Percentiles rank a stretch among this genome's conserved stretches.
These are phyloP conservation scores for Papiliotrema laurentii DNA, from an alignment of 1,284 basidiomycete genomes.

Conservation along the genomic window DNA sequence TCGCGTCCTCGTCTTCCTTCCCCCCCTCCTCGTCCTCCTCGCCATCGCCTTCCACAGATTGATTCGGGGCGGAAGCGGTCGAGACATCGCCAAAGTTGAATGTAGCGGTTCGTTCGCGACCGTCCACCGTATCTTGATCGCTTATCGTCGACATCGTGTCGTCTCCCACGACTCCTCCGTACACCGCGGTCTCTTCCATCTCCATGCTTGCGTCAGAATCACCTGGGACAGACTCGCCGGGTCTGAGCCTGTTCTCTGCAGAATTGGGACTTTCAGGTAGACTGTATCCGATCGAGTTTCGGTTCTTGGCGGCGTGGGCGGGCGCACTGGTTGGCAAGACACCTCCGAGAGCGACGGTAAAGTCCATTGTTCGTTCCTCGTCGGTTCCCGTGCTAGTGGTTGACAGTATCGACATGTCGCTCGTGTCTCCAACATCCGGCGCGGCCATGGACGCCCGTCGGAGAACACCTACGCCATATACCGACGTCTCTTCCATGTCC, in stretches of 20 bases:
- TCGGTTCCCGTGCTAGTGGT: constrained; percentile 18
- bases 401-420: constrained; percentile 11
- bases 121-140: constrained; percentile 11
- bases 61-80: constrained; percentile 7
- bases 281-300: constrained; percentile 44
- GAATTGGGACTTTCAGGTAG: constrained; percentile 19
- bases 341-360: constrained; percentile 47
- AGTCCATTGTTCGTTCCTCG: constrained; percentile 49
- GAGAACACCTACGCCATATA: constrained; percentile 35
- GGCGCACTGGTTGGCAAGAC: constrained; percentile 42
- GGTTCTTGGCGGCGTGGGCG: constrained; percentile 26
- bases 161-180: constrained; percentile 23
- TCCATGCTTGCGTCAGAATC: constrained; percentile 26
- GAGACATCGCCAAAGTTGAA: constrained; percentile 32
- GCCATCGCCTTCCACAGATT: constrained; percentile 30
- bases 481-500: constrained; percentile 46
- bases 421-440: constrained; percentile 9
- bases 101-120: constrained; percentile 12
- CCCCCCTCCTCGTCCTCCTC: constrained; percentile 24
- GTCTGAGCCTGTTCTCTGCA: constrained; percentile 11
- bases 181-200: constrained; percentile 15
- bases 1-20: constrained; percentile 18
- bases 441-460: constrained; percentile 16
- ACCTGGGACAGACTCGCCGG: constrained; percentile 19
- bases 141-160: constrained; percentile 7